Base-by-base conservation (phyloP, 305 asterid genomes). In the Withania somnifera region DNA sequence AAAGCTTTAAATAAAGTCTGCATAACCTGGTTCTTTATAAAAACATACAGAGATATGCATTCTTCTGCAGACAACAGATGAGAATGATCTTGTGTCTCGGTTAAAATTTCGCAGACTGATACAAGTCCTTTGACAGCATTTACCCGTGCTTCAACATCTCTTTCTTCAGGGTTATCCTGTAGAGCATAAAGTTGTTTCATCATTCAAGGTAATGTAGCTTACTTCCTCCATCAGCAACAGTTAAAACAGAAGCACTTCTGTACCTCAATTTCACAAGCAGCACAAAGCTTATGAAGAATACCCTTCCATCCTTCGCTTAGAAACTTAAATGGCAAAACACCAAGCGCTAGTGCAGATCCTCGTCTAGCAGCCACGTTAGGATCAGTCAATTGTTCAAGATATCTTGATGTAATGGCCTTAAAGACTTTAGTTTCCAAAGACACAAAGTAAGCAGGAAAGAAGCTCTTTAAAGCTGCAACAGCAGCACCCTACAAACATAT, bases 131-230 rank as follows among this genome's bases (percentile, higher is more conserved):
- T 94, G 85, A 91, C 97, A 84, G 98, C 95, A 91, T 91, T 94
- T 71, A 91, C 97, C 71, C 98, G 96, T 80, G 97, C 91, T 90
- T 96, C 98, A 84, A 97, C 98, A 88, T 96, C 99, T 87, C 97
- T 87, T 71, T 93, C 97, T 42, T 93, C 95, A 58, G 98, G 94
- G 85, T 91, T 91, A 64, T 91, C 95, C 99, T 96, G 89, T 89
- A 86, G 71, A 84, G 50, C 79, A 73, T 26, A 79, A 81, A 82
- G 77, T 38, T 66, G 52, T 85, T 80, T 42, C 28, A 68, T 81
- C 83, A 86, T 67, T 64, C 68, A 81, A 79, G 66, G 50, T 84
- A 79, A 84, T 11, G 28, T 15, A 64, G 32, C 56, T 45, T 77
- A 10, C 53, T 79, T 56, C 28, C 61, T 69, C 47, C 38, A 53